These are phyloP conservation scores for Artemisia annua DNA, from an alignment of 129 eudicot genomes.

Conservation along the genomic window DNA sequence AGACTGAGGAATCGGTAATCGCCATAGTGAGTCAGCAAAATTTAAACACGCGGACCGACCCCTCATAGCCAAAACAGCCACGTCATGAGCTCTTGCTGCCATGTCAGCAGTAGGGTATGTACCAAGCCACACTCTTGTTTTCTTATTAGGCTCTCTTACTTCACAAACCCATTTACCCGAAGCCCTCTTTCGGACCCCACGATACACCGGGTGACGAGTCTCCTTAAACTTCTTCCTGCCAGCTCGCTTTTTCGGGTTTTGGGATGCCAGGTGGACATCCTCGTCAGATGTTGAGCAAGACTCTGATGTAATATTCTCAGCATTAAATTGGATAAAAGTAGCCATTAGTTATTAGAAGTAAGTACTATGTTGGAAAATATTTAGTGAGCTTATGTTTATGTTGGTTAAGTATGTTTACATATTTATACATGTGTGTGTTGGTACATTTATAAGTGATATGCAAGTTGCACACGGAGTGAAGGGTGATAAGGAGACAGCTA, in stretches of 20 bases:
- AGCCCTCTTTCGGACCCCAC: constrained; percentile 69
- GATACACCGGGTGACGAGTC: constrained; percentile 80
- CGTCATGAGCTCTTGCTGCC: constrained; percentile 96
- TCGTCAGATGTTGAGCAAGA: constrained; percentile 36
- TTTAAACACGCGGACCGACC: constrained; percentile 74
- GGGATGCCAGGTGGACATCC: constrained; percentile 51
- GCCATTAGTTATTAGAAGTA: constrained; percentile 11
- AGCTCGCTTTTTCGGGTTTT: constrained; percentile 70
- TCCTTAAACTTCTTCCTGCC: constrained; percentile 80
- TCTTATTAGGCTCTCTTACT: constrained; percentile 73
- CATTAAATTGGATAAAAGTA: constrained; percentile 20
- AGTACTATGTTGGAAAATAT: not conserved
- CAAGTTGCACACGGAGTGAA: constrained; percentile 32
- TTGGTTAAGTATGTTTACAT: not conserved
- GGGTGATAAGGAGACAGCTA: constrained; percentile 43
- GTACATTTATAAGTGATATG: not conserved
- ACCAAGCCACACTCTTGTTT: constrained; percentile 74
- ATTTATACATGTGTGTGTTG: not conserved
- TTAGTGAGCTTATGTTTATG: not conserved
- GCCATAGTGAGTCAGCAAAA: constrained; percentile 83
- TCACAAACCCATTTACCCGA: constrained; percentile 93
- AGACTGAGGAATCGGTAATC: constrained; percentile 64
- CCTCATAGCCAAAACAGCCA: constrained; percentile 65
- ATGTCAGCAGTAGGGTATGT: constrained; percentile 74
- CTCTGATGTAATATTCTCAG: constrained; percentile 14